phyloP scores from a whole-genome alignment of 352 stramenopile genomes.

The Pythium aquatile region DNA sequence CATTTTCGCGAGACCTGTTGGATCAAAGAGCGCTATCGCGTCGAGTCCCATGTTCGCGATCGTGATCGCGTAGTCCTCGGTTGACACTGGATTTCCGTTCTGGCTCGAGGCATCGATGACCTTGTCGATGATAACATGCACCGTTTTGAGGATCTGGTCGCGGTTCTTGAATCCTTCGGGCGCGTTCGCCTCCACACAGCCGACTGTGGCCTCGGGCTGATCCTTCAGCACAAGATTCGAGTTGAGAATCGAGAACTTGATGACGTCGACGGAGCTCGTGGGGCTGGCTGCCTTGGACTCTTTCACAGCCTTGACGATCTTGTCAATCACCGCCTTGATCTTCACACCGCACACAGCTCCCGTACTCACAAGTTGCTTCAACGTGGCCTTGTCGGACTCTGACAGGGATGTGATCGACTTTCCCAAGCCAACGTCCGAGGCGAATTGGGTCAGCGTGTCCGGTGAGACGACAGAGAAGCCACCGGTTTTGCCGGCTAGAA shows the following conservation, averaged over 20 bases:
- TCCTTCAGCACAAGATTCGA: not conserved
- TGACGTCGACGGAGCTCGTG: not conserved
- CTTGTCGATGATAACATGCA: not conserved
- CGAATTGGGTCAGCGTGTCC: not conserved
- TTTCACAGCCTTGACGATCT: not conserved
- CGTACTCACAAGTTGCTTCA: not conserved
- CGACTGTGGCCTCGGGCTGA: not conserved
- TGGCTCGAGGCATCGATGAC: not conserved
- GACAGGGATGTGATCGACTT: not conserved
- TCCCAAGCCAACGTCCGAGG: not conserved
- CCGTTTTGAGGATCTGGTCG: not conserved
- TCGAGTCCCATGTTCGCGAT: not conserved
- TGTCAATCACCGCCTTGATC: not conserved
- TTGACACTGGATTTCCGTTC: not conserved
- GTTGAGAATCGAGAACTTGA: not conserved
- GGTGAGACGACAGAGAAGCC: not conserved
- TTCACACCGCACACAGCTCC: not conserved
- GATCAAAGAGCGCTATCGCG: not conserved
- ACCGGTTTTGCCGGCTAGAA: not conserved
- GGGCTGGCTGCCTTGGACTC: not conserved
- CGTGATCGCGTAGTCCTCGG: not conserved
- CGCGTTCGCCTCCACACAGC: not conserved
- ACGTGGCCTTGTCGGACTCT: not conserved
- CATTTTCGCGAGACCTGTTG: not conserved
- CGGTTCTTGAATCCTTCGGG: not conserved